A percentile compares a stretch with the other conserved stretches of the same genome.
phyloP scores from a whole-genome alignment of 176 grass and related monocot species.

The Saccharum spontaneum region DNA sequence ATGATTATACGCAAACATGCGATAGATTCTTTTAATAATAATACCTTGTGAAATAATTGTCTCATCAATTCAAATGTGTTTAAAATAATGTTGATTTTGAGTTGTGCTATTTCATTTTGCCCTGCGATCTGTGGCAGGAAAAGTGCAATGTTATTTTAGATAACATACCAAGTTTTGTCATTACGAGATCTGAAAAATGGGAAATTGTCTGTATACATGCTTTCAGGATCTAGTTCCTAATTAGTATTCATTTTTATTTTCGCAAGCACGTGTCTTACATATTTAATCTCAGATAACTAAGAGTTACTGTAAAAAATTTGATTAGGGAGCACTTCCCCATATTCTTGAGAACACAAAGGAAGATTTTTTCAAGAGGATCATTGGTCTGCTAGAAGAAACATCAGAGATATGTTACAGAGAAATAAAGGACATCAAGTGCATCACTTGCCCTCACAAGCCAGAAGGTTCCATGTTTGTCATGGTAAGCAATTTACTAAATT shows the following conservation, averaged over 20 bases:
- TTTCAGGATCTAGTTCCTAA: background rate
- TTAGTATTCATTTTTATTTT: no score
- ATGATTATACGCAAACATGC: background rate
- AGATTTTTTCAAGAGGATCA: constrained; percentile 69
- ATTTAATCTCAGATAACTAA: background rate
- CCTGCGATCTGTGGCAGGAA: background rate
- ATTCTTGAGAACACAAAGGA: constrained; percentile 67
- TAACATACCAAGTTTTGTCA: no score
- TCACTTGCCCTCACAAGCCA: background rate
- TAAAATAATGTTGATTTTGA: background rate
- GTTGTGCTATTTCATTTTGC: background rate
- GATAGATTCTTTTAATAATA: background rate
- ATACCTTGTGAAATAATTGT: background rate
- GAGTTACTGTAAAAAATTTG: background rate
- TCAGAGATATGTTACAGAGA: constrained; percentile 1
- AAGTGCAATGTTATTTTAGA: background rate
- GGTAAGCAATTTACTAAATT: background rate
- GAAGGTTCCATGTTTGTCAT: constrained; percentile 1
- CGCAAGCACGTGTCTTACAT: background rate
- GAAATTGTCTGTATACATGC: background rate
- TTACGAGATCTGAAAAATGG: no score
- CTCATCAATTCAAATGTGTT: background rate
- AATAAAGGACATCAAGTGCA: background rate
- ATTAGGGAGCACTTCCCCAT: constrained; percentile 63
- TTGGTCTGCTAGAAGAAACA: background rate